Conservation (phyloP, 805 yeast genomes). For the Nakazawaea pomicola region DNA sequence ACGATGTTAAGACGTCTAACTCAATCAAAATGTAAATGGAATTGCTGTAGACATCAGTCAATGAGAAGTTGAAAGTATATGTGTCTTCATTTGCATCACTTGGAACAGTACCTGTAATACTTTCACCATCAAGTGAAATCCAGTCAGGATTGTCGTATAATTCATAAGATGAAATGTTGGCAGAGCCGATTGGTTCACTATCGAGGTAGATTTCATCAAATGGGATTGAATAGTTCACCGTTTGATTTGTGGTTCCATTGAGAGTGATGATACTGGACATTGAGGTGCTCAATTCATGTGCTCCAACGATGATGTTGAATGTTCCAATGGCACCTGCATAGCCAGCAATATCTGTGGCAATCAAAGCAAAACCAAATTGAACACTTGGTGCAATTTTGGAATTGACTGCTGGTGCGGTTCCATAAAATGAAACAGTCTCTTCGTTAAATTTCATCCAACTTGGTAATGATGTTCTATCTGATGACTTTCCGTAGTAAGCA, state of each 20-base stretch:
- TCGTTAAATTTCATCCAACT: constrained; percentile 78
- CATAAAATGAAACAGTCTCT: constrained; percentile 62
- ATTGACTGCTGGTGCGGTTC: constrained; percentile 83
- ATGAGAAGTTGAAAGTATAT: constrained; percentile 43
- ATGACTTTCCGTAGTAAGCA: constrained; percentile 77
- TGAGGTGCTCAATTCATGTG: constrained; percentile 73
- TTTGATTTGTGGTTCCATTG: constrained; percentile 62
- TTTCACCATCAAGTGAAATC: constrained; percentile 37
- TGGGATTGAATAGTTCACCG: constrained; percentile 56
- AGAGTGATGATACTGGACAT: constrained; percentile 50
- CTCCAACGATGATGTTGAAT: constrained; percentile 79
- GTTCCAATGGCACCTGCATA: constrained; percentile 64
- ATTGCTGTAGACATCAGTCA: constrained; percentile 59
- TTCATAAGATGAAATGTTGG: constrained; percentile 51
- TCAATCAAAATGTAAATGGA: constrained; percentile 52
- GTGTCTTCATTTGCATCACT: constrained; percentile 30
- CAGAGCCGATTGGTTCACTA: constrained; percentile 37
- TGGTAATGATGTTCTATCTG: constrained; percentile 83
- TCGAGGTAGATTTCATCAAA: constrained; percentile 61
- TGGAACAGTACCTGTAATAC: constrained; percentile 57
- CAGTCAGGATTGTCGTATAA: constrained; percentile 56
- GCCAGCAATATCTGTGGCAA: constrained; percentile 77
- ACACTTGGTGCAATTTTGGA: constrained; percentile 87
- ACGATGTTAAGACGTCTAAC: constrained; percentile 44
- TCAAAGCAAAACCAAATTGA: constrained; percentile 60